Evolutionary conservation across 2,329 filamentous ascomycete genomes (phyloP).

Genomic region (Xylariaceae sp.): DNA sequence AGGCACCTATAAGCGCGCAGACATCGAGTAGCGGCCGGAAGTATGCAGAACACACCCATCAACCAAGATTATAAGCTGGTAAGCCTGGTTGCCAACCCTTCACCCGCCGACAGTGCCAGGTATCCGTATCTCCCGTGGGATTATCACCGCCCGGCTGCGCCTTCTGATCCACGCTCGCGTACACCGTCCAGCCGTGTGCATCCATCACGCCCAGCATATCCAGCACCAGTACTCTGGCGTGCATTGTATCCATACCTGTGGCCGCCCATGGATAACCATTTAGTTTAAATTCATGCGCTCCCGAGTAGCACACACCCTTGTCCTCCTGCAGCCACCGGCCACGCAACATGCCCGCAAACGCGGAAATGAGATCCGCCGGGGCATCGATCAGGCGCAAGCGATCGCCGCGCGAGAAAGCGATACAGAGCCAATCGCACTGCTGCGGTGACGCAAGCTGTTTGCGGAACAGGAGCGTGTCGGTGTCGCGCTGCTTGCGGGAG

Average conservation of each 20-base stretch:
- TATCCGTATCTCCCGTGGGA: background rate
- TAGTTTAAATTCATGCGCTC: background rate
- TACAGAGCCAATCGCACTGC: background rate
- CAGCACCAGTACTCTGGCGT: background rate
- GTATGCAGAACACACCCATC: background rate
- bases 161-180: constrained; percentile 1
- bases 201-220: background rate
- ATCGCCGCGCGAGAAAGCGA: background rate
- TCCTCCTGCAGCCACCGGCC: background rate
- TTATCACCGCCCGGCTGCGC: background rate
- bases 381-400: background rate
- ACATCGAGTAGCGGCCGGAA: too few species aligned
- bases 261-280: background rate
- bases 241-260: background rate
- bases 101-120: background rate
- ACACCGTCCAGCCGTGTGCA: background rate
- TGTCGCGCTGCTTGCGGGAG: background rate
- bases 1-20: too few species aligned
- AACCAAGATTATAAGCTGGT: background rate
- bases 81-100: background rate
- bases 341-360: background rate
- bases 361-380: background rate
- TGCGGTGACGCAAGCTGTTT: background rate
- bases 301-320: background rate
- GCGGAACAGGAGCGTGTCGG: background rate